phyloP scores from a whole-genome alignment of 192 early-diverging fungal species.

The Dissophora globulifera region DNA sequence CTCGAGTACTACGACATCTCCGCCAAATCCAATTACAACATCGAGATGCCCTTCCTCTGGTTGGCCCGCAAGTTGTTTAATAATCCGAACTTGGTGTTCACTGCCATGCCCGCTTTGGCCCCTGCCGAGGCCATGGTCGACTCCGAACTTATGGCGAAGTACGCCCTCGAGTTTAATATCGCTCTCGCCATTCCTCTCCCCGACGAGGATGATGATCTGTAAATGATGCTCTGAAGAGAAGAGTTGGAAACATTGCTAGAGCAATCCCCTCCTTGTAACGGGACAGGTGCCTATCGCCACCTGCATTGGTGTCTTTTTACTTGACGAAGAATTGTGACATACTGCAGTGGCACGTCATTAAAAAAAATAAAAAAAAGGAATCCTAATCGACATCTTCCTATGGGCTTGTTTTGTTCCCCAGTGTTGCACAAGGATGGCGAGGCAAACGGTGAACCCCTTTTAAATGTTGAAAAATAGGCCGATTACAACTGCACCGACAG shows the following conservation, averaged over 20 bases:
- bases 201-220: slow-evolving; percentile 54
- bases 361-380: too few relatives aligned
- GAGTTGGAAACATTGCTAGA: not conserved
- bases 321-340: too few relatives aligned
- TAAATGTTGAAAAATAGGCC: too few relatives aligned
- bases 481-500: too few relatives aligned
- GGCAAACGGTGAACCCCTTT: too few relatives aligned
- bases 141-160: slow-evolving; percentile 73
- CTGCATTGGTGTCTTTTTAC: too few relatives aligned
- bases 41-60: slow-evolving; percentile 99
- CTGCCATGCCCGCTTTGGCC: slow-evolving; percentile 93
- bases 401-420: too few relatives aligned
- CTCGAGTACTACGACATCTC: slow-evolving; percentile 99
- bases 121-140: slow-evolving; percentile 94
- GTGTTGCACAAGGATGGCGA: too few relatives aligned
- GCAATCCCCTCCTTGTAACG: not conserved
- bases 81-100: slow-evolving; percentile 93
- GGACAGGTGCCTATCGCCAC: too few relatives aligned
- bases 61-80: slow-evolving; percentile 96
- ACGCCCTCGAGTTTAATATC: slow-evolving; percentile 77
- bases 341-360: too few relatives aligned
- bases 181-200: slow-evolving; percentile 90
- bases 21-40: slow-evolving; percentile 99
- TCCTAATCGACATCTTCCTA: too few relatives aligned
- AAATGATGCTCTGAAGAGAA: not conserved